Evolutionary conservation across 2,329 filamentous ascomycete species (phyloP), one percentile per base, ranked within the genome.

Genomic region (Emergomyces africanus): DNA sequence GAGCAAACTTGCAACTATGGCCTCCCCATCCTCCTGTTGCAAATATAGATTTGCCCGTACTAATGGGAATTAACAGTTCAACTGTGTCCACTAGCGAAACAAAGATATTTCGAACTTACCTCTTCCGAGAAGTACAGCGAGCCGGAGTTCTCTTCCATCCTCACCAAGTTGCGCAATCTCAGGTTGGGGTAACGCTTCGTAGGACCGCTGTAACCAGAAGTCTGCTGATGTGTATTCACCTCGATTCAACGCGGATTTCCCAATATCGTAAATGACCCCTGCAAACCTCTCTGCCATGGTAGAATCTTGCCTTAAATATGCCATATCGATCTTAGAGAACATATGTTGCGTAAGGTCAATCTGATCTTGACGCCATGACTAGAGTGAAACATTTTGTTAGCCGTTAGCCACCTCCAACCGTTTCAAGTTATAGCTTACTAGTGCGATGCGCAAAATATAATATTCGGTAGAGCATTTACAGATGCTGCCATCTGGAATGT

Each of bases 341-440:
- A 94, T 83, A 70, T 89, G 83, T 58, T 95, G 89, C 33, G 89
- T 88, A 54, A 90, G 81, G 60, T 92, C 87, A 15, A 87, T 77
- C 46, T 86, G 82, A 46, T 82, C 78, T 67, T 90, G 85, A 65
- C 84, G 83, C 84, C 86, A 95, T 35, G 85, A 81, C 89, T 92
- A 60, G 37, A 8, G 14, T 20, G 54, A 33, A 35, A 15, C n/a
- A 23, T 30, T 37, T 62, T 46, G n/a, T 44, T 20, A 30, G 42
- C 57, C n/a, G 64, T 56, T 35, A 59, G 25, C 8, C 1, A 33
- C 28, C 30, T 39, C 50, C 9, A 28, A 3, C 33, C 5, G 44
- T 12, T 20, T 44, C 46, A 37, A 59, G 61, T 62, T 42, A 55
- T 57, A 20, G 64, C 78, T 70, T 72, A 90, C 89, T 71, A 94